These are phyloP conservation scores for Plasmodium yoelii DNA, from an alignment of 169 alveolate species.

Conservation along the genomic window DNA sequence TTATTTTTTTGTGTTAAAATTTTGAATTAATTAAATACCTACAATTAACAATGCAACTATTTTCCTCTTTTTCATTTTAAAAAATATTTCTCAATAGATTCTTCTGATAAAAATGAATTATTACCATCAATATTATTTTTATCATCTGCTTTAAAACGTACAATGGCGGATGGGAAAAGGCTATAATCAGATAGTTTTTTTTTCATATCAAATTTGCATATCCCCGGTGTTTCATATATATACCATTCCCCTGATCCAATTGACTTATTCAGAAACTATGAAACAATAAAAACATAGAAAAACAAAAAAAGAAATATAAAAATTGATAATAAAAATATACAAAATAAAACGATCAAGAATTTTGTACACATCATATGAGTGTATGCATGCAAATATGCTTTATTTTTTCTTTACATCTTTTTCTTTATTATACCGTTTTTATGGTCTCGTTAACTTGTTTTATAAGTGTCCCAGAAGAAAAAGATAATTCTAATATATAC, in stretches of 20 bases:
- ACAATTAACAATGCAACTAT: not conserved
- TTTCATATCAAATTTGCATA: slow-evolving; percentile 57
- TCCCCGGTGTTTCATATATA: slow-evolving; percentile 73
- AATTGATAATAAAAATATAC: not conserved
- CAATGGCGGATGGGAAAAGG: slow-evolving; percentile 39
- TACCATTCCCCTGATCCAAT: slow-evolving; percentile 33
- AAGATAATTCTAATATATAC: slow-evolving; percentile 63
- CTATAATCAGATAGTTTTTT: slow-evolving; percentile 51
- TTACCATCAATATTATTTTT: not conserved
- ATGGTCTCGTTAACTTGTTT: slow-evolving; percentile 39
- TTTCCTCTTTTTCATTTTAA: slow-evolving; percentile 19
- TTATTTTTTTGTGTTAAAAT: not conserved
- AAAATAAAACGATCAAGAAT: not conserved
- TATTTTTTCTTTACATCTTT: not conserved
- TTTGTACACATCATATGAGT: not conserved
- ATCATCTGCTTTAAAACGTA: slow-evolving; percentile 52
- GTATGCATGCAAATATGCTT: not conserved
- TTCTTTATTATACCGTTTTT: slow-evolving; percentile 18
- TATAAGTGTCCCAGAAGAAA: slow-evolving; percentile 52
- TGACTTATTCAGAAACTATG: slow-evolving; percentile 40
- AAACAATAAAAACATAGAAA: not conserved
- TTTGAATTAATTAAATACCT: slow-evolving; percentile 5
- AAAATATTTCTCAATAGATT: slow-evolving; percentile 44
- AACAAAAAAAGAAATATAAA: not conserved
- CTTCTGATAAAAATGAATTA: slow-evolving; percentile 37